Evolutionary conservation across 2,329 filamentous ascomycete genomes (phyloP).

Genomic region (Fusarium buxicola): DNA sequence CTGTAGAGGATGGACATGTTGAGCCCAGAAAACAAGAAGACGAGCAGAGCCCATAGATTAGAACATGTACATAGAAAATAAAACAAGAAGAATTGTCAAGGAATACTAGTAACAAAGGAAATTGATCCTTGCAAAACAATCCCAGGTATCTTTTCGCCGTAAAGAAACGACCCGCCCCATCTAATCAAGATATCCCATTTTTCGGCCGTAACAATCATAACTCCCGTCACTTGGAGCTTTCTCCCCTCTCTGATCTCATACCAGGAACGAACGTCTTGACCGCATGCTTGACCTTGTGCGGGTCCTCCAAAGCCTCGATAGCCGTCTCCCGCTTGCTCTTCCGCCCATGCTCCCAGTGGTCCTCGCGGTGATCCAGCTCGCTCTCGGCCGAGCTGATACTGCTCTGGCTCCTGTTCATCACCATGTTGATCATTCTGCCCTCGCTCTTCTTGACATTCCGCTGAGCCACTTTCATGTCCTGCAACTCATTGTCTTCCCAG

Average conservation of each 20-base stretch:
- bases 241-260: constrained; percentile 30
- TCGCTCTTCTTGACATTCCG: constrained; percentile 77
- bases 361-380: constrained; percentile 60
- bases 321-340: constrained; percentile 66
- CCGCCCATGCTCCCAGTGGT: constrained; percentile 52
- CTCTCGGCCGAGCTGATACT: constrained; percentile 66
- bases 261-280: constrained; percentile 46
- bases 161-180: constrained; percentile 17
- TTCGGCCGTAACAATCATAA: constrained; percentile 35
- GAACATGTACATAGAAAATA: constrained; percentile 14
- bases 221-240: constrained; percentile 33
- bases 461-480: constrained; percentile 81
- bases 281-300: constrained; percentile 56
- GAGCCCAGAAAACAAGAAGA: not conserved
- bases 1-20: not conserved
- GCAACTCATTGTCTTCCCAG: constrained; percentile 81
- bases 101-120: constrained; percentile 21
- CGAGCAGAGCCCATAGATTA: constrained; percentile 17
- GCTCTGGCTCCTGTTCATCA: constrained; percentile 67
- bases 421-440: constrained; percentile 63
- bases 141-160: constrained; percentile 37
- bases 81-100: constrained; percentile 19
- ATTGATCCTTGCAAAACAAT: constrained; percentile 24
- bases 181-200: constrained; percentile 13
- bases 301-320: constrained; percentile 64